Evolutionary conservation across 2,329 filamentous ascomycete genomes (phyloP), one percentile per base, ranked within the genome.

Genomic region (Fusarium ramigenum): DNA sequence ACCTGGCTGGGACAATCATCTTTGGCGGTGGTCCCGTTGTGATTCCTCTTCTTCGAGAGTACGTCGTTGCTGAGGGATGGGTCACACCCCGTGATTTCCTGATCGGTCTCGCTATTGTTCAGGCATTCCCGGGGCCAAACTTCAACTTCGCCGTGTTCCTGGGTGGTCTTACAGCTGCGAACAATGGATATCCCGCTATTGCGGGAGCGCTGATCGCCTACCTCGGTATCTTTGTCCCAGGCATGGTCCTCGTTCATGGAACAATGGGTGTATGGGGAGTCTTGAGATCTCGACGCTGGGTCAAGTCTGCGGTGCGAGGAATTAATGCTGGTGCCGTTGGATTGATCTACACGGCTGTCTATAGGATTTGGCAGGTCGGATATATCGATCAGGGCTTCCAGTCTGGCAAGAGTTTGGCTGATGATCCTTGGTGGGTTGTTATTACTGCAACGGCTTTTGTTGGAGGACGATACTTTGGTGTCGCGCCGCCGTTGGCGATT

Each of bases 71-170:
- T 0, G 90, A 91, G 30, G 90, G 90, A 11, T 94, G 92, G 92
- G 92, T 94, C 0, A 88, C 87, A 0, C 85, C 90, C 0, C 87
- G 92, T 8, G 91, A 94, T 78, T 94, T 94, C 78, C 83, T 94
- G 1, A 89, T 94, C 54, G 92, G 92, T 0, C 87, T 94, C 0
- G 93, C 92, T 12, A 86, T 94, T 60, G 91, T 90, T 23, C 92
- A 94, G 79, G 87, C 90, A 0, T 92, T 94, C 64, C 92, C 92
- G 0, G 82, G 82, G 1, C 82, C 81, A 12, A 83, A 83, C 69
- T 83, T 83, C 37, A 85, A 85, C 76, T 90, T 91, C 67, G 88
- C 87, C 0, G 88, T 91, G 1, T 91, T 86, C 63, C 81, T 91
- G 0, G 89, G 89, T 2, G 81, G 83, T 0, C 78, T 91, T 2